Evolutionary conservation across 2,329 filamentous ascomycete genomes (phyloP).

Genomic region (Cladosporium phlei): DNA sequence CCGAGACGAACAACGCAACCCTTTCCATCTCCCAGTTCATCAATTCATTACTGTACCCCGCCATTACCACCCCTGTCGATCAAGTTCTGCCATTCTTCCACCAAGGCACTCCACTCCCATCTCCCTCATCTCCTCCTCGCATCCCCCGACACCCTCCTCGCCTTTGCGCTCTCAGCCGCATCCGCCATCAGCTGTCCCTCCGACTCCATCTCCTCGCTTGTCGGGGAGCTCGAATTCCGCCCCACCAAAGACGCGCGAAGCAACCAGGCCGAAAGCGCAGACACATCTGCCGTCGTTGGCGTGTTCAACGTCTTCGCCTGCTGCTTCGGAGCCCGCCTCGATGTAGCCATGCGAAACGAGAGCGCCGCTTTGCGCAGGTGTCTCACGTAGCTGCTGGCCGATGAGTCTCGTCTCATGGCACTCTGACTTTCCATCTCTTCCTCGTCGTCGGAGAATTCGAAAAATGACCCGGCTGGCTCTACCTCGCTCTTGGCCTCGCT

Average conservation of each 20-base stretch:
- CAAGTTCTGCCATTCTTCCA: not conserved
- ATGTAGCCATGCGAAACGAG: constrained; percentile 7
- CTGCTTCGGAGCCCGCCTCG: not conserved
- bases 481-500: not conserved
- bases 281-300: not conserved
- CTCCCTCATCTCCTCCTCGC: not conserved
- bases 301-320: not conserved
- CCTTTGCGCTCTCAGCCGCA: constrained; percentile 6
- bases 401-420: not conserved
- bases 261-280: not conserved
- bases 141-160: constrained; percentile 1
- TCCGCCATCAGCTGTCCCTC: constrained; percentile 5
- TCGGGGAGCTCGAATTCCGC: not conserved
- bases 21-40: not conserved
- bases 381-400: constrained; percentile 1
- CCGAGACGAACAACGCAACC: not conserved
- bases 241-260: not conserved
- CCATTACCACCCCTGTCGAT: not conserved
- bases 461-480: not conserved
- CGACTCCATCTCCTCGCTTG: not conserved
- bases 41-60: constrained; percentile 4
- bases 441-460: constrained; percentile 7
- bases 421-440: not conserved
- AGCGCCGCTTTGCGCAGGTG: constrained; percentile 3
- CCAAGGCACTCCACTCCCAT: not conserved